Base-by-base conservation (phyloP, 768 basidiomycete genomes). In the Kwoniella botswanensis region DNA sequence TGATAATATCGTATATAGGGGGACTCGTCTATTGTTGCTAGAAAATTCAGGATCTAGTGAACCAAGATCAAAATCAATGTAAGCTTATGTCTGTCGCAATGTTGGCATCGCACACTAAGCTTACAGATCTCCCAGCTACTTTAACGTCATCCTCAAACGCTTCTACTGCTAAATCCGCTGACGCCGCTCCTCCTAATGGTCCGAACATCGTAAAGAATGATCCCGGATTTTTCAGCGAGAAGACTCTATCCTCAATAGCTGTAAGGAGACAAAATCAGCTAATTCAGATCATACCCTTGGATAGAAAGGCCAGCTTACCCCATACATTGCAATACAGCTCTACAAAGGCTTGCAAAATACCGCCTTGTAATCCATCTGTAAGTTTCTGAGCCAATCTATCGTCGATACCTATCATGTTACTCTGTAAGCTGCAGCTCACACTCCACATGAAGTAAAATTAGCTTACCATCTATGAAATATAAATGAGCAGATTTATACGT, bases 321-420 rank as follows among this genome's bases (percentile, higher is more conserved):
- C 93, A 92, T 84, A 96, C 93, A 83, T 98, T 96, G 74, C 97
- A 83, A 83, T 91, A 98, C 44, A 98, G 86, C 79, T 99, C 97
- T 75, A 90, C 90, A 63, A 96, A 83, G 3, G 86, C 88, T 71
- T 88, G 88, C n/a, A 98, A 86, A 74, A 89, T 87, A 1, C 91
- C 90, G 68, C 91, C 89, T 7, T 93, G 93, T 2, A 92, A 84
- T 0, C 91, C 92, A 5, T 90, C 84, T 0, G 90, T 90, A 50
- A 99, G 82, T 46, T 88, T 88, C 74, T 92, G 86, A 74, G 96
- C 91, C 42, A 98, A 86, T 21, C 85, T 83, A 72, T 98, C 95
- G 24, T 90, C 84, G 70, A 98, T 86, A 12, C 89, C 96, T 95
- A 61, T 21, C 66, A 26, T 4, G 15, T 6, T 9, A 11, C 29